Evolutionary conservation across 2,329 filamentous ascomycete species (phyloP).

Genomic region (Lecanicillium sp.): DNA sequence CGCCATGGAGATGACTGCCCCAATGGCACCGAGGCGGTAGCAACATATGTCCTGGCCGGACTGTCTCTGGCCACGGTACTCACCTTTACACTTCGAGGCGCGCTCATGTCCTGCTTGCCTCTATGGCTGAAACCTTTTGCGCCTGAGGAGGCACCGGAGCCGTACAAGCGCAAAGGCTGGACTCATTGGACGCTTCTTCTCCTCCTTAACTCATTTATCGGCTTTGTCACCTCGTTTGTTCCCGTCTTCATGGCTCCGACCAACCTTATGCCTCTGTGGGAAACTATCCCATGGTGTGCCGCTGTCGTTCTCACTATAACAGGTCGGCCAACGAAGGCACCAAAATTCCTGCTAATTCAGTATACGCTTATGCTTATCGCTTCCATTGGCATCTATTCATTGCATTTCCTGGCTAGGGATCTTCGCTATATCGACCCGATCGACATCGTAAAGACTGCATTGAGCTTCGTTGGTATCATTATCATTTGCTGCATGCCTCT

Average conservation of each 20-base stretch:
- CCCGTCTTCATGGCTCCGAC: conserved; percentile 21
- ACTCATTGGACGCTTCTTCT: conserved; percentile 31
- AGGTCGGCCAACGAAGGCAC: conserved; percentile 32
- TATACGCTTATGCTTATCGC: conserved; percentile 27
- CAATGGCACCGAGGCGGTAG: conserved; percentile 8
- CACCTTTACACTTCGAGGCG: conserved; percentile 19
- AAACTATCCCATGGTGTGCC: conserved; percentile 31
- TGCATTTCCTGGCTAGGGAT: conserved; percentile 19
- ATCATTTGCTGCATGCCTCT: conserved; percentile 29
- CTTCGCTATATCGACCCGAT: conserved; percentile 15
- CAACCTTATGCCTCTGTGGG: conserved; percentile 20
- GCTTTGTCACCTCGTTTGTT: conserved; percentile 24
- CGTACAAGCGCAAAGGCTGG: conserved; percentile 23
- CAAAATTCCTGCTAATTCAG: conserved; percentile 30
- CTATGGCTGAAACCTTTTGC: conserved; percentile 37
- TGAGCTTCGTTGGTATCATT: conserved; percentile 19
- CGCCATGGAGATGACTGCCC: conserved; percentile 4
- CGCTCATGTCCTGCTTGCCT: conserved; percentile 23
- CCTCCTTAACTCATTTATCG: conserved; percentile 21
- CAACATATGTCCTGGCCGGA: conserved; percentile 15
- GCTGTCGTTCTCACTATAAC: conserved; percentile 27
- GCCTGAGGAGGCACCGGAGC: conserved; percentile 22
- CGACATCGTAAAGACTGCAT: conserved; percentile 13
- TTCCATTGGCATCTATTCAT: conserved; percentile 20
- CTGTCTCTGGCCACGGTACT: conserved; percentile 21